phyloP scores from a whole-genome alignment of 192 early-diverging fungal genomes.

The Coemansia sp. region DNA sequence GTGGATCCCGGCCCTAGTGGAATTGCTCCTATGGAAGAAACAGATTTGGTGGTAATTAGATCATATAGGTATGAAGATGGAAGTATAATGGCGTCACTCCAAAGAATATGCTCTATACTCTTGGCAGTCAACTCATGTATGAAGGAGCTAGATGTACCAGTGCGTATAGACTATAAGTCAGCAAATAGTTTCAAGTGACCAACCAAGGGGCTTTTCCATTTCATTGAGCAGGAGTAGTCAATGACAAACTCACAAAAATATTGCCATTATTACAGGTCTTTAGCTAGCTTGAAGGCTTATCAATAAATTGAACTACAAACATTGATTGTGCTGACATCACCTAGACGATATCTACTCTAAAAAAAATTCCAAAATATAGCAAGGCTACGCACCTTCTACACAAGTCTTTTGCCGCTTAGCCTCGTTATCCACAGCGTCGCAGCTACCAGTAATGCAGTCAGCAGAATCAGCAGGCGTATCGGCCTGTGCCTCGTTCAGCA shows the following conservation, averaged over 20 bases:
- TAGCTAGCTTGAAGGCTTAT: too few species aligned
- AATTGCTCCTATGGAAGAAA: neutral
- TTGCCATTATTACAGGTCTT: too few species aligned
- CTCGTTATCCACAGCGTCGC: conserved; percentile 6
- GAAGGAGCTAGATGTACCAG: neutral
- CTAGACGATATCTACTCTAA: neutral
- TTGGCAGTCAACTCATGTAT: neutral
- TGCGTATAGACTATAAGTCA: neutral
- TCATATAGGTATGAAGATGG: neutral
- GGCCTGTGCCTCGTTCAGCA: conserved; percentile 43
- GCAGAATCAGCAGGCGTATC: neutral
- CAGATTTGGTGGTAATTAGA: neutral
- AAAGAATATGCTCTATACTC: too few species aligned
- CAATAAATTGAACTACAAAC: neutral
- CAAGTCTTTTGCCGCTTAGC: conserved; percentile 25
- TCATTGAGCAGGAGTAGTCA: too few species aligned
- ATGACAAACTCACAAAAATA: neutral
- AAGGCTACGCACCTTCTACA: neutral
- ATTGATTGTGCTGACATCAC: neutral
- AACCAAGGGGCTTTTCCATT: neutral
- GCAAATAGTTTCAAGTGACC: neutral
- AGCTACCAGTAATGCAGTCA: neutral
- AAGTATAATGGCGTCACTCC: too few species aligned
- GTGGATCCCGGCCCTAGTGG: neutral
- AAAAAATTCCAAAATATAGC: neutral